Evolutionary conservation across 108 stramenopile species (phyloP).

Genomic region (Heterococcus sp.): DNA sequence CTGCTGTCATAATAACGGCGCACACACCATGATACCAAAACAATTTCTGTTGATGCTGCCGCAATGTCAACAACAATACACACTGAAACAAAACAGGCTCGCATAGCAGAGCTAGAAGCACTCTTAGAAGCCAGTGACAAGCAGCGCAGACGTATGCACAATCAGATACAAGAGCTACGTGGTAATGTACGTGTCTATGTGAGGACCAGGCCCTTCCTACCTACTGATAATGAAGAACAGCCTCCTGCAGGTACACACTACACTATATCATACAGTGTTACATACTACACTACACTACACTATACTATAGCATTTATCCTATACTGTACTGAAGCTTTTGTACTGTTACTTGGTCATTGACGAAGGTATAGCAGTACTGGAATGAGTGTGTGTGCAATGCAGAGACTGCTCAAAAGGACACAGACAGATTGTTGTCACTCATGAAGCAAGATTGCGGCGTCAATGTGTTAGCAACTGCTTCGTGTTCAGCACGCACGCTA

Average conservation of each 20-base stretch:
- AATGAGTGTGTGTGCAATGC: too few relatives aligned
- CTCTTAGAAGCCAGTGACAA: slow-evolving; percentile 17
- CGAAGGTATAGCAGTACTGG: too few relatives aligned
- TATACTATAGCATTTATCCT: too few relatives aligned
- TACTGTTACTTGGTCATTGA: too few relatives aligned
- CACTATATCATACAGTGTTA: too few relatives aligned
- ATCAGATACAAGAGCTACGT: slow-evolving; percentile 84
- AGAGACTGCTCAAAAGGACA: too few relatives aligned
- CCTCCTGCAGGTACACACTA: background rate
- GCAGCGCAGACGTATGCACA: slow-evolving; percentile 75
- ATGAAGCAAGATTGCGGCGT: too few relatives aligned
- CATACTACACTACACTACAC: too few relatives aligned
- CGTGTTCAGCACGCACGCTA: too few relatives aligned
- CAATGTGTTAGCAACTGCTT: too few relatives aligned
- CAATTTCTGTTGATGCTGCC: slow-evolving; percentile 4
- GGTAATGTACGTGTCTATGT: slow-evolving; percentile 94
- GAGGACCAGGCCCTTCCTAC: slow-evolving; percentile 83
- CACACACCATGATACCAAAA: background rate
- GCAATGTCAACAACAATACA: slow-evolving; percentile 4
- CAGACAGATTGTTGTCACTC: too few relatives aligned
- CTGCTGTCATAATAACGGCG: background rate
- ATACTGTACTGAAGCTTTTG: too few relatives aligned
- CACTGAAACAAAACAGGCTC: slow-evolving; percentile 64
- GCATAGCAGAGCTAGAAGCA: slow-evolving; percentile 70
- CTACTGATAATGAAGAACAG: slow-evolving; percentile 54